Conservation (phyloP, 371 early-diverging fungal species). For the Funneliformis caledonium region DNA sequence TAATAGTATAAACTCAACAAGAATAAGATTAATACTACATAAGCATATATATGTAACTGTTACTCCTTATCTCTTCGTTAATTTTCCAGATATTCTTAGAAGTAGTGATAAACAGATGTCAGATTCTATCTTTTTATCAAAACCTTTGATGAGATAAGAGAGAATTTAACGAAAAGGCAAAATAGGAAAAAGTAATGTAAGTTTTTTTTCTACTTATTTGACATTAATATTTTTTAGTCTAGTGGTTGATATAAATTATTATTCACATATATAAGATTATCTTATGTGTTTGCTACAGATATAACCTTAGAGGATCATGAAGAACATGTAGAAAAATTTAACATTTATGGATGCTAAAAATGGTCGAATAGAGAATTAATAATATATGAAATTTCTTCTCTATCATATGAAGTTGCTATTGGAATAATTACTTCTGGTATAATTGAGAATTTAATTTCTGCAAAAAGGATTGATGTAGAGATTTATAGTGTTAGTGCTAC, state of each 20-base stretch:
- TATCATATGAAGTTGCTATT: slow-evolving; percentile 28
- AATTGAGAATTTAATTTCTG: not conserved
- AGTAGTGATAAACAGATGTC: not conserved
- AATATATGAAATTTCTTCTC: slow-evolving; percentile 19
- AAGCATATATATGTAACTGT: no score
- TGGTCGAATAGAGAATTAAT: slow-evolving; percentile 1
- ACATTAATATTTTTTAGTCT: not conserved
- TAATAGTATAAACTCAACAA: no score
- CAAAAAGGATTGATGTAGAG: slow-evolving; percentile 1
- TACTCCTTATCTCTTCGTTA: no score
- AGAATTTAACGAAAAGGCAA: slow-evolving; percentile 12
- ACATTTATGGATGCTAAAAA: slow-evolving; percentile 20
- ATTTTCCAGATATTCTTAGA: no score
- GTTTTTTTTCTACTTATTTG: not conserved
- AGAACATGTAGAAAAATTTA: slow-evolving; percentile 20
- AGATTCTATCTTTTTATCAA: slow-evolving; percentile 24
- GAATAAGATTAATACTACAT: no score
- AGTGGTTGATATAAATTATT: slow-evolving; percentile 16
- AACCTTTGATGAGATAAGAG: slow-evolving; percentile 28
- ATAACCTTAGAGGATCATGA: slow-evolving; percentile 13
- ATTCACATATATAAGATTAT: not conserved
- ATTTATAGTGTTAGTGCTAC: slow-evolving; percentile 22
- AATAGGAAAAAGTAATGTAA: slow-evolving; percentile 30
- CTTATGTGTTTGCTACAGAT: slow-evolving; percentile 22
- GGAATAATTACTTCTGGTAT: not conserved